Evolutionary conservation across 2,329 filamentous ascomycete genomes (phyloP), one percentile per base, ranked within the genome.

Genomic region (Botrytis squamosa): DNA sequence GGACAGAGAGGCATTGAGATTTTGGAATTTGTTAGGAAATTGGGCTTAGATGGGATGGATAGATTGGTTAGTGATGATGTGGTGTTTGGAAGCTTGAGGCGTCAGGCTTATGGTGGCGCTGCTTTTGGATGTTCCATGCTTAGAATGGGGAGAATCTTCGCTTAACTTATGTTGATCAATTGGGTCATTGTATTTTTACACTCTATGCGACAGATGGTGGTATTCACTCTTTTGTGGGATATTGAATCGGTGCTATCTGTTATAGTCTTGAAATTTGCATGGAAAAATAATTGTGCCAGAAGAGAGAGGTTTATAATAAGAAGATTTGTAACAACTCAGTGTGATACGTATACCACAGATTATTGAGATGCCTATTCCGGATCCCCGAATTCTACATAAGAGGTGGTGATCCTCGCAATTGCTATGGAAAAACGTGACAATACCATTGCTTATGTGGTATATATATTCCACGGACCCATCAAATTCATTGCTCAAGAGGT

Each of bases 251-350:
- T n/a, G 10, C 25, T n/a, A 14, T 14, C 10, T n/a, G 6, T 14
- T 5, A n/a, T 55, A 3, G 0, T 29, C 14, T 55, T 16, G 49
- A 10, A 4, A 25, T 52, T 52, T 5, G 4, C 12, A 25, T 25
- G 10, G 4, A 10, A 46, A 2, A 46, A 20, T 3, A 0, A 25
- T 25, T 5, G 46, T 4, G 4, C 9, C 5, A 2, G 20, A 25
- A 52, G 10, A 52, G 22, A 25, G 49, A n/a, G 10, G 12, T 52
- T 1, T 52, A 22, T 5, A 46, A 9, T 2, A n/a, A 6, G 22
- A 52, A 52, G 4, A 52, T 52, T 14, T 14, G 25, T 9, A 46
- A 7, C 22, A 22, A 46, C 7, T 9, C 44, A 46, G 7, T 22
- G 44, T 46, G 44, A 33, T 33, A 4, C 33, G 33, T 33, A 52